Evolutionary conservation across 2,329 filamentous ascomycete genomes (phyloP), one percentile per base, ranked within the genome.

Genomic region (Karstenula rhodostoma): DNA sequence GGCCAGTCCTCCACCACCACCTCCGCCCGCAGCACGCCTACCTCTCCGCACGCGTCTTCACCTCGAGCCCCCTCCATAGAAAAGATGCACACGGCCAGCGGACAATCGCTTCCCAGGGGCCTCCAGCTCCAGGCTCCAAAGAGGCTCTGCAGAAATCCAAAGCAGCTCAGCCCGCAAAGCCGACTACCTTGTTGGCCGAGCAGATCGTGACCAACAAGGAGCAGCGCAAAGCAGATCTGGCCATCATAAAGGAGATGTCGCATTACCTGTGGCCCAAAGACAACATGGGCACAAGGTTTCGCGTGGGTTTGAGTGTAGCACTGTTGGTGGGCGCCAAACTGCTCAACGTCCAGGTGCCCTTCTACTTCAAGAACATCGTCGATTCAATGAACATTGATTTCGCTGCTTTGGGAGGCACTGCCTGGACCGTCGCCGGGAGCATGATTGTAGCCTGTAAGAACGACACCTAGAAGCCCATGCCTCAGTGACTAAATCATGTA

Each of bases 291-390:
- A 96, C 93, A 3, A 92, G 96, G 76, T 81, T 94, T 64, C 89
- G 95, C 64, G 95, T 99, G 35, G 87, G 91, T 12, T 81, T 96
- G 50, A 93, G 94, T n/a, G 85, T 99, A 3, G 87, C 85, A 8
- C 81, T 99, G 64, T 85, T 99, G 40, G 81, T 99, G 23, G 92
- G 94, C 60, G 93, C 93, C 75, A 99, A 99, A 85, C 88, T 88
- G 69, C 74, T 99, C 73, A 99, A 98, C 78, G 95, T 99, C 17
- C 93, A 99, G 81, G 93, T 99, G 49, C 95, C 95, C 0, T 99
- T 99, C 77, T 99, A 97, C 83, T 99, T 99, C 84, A 98, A 98
- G 84, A 94, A 83, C 78, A 98, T 99, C 66, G 92, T 99, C 44
- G 96, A 99, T 78, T 89, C 92, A 22, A 97, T 99, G 93, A 99